Evolutionary conservation across 352 stramenopile genomes (phyloP).

Genomic region (Globisporangium spiculum): DNA sequence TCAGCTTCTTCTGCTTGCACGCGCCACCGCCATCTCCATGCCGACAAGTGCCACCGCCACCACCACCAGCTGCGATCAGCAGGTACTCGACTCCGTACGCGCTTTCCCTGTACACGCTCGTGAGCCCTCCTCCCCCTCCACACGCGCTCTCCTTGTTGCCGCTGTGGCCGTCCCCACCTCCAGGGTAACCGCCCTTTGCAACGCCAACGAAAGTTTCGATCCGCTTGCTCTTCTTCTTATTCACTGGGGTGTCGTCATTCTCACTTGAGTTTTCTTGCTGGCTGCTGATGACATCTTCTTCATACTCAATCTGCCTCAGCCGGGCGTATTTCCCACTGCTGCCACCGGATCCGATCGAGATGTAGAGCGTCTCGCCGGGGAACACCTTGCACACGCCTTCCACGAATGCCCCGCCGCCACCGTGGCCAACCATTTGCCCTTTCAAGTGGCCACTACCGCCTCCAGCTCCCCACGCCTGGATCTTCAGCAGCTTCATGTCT

Average conservation of each 20-base stretch:
- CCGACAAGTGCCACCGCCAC: conserved; percentile 67
- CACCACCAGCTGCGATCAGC: conserved; percentile 58
- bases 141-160: conserved; percentile 72
- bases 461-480: conserved; percentile 70
- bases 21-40: conserved; percentile 44
- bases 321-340: conserved; percentile 38
- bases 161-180: conserved; percentile 54
- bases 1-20: conserved; percentile 21
- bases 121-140: conserved; percentile 66
- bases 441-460: conserved; percentile 63
- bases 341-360: conserved; percentile 50
- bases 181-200: conserved; percentile 41
- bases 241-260: background rate
- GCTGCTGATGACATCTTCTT: conserved; percentile 10
- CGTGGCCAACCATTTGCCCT: conserved; percentile 43
- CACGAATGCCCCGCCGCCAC: conserved; percentile 67
- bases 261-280: conserved; percentile 2
- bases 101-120: conserved; percentile 61
- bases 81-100: conserved; percentile 69
- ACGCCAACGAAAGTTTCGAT: conserved; percentile 48
- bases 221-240: conserved; percentile 20
- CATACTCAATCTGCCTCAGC: conserved; percentile 32
- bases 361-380: conserved; percentile 69
- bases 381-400: conserved; percentile 56
- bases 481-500: conserved; percentile 57